Conservation (phyloP, 2,329 filamentous ascomycete species). For the Ophidiomyces ophidiicola region DNA sequence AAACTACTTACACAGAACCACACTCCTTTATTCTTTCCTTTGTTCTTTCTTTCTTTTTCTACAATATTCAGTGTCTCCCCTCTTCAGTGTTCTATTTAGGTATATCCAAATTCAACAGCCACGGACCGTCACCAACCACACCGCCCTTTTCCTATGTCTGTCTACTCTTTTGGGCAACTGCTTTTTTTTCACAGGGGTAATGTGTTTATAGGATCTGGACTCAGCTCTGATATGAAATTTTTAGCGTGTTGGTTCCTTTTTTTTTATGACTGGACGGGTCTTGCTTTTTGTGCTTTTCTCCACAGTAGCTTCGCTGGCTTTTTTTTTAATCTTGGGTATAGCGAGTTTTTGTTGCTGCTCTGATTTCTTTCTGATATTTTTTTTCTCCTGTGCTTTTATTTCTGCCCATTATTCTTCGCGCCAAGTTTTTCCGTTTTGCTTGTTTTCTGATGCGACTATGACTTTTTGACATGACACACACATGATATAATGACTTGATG, state of each 20-base stretch:
- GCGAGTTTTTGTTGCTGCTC: slow-evolving; percentile 3
- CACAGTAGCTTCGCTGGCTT: neutral
- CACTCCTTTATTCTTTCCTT: slow-evolving; percentile 5
- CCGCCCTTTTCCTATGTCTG: too few species aligned
- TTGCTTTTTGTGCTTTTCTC: neutral
- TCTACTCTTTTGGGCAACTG: too few species aligned
- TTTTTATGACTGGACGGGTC: neutral
- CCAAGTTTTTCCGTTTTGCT: too few species aligned
- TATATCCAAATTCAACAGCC: too few species aligned
- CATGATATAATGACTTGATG: slow-evolving; percentile 10
- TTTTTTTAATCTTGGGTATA: slow-evolving; percentile 2
- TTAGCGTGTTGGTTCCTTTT: slow-evolving; percentile 8
- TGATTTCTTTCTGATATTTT: neutral
- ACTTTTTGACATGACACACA: slow-evolving; percentile 1
- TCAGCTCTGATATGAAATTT: slow-evolving; percentile 7
- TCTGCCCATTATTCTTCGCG: too few species aligned
- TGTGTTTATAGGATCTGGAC: slow-evolving; percentile 10
- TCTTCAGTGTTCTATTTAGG: too few species aligned
- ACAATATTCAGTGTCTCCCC: neutral
- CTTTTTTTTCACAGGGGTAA: too few species aligned
- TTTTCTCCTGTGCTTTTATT: neutral
- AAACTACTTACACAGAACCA: slow-evolving; percentile 10
- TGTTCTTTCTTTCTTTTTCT: neutral
- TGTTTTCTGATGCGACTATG: slow-evolving; percentile 9
- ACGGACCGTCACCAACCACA: too few species aligned